Conservation (phyloP, 2,329 filamentous ascomycete genomes). For the Sporothrix pallida region DNA sequence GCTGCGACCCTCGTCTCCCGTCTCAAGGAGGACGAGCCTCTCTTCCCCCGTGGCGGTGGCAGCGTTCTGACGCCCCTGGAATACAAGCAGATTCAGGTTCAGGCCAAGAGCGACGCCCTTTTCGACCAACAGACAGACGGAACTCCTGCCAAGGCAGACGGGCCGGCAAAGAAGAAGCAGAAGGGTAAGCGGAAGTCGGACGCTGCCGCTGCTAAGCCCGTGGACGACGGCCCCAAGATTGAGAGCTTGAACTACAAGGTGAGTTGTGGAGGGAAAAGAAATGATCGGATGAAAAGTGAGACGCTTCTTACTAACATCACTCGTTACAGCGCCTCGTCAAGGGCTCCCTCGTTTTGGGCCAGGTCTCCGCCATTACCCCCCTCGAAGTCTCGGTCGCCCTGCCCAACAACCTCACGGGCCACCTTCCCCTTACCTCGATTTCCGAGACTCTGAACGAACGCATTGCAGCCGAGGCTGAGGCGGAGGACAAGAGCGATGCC, state of each 20-base stretch:
- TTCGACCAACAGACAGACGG: constrained; percentile 77
- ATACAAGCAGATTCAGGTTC: constrained; percentile 93
- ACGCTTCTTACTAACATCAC: constrained; percentile 26
- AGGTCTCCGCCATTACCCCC: constrained; percentile 79
- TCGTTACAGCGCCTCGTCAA: constrained; percentile 72
- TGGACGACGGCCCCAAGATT: constrained; percentile 69
- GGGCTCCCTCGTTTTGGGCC: constrained; percentile 86
- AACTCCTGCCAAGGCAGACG: constrained; percentile 52
- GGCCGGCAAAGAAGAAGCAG: constrained; percentile 58
- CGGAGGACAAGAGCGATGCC: constrained; percentile 50
- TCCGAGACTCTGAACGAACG: constrained; percentile 78
- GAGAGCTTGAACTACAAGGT: constrained; percentile 92
- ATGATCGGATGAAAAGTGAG: background rate
- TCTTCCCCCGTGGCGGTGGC: constrained; percentile 91
- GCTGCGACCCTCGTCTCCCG: constrained; percentile 50
- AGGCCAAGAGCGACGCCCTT: constrained; percentile 88
- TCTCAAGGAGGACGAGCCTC: constrained; percentile 78
- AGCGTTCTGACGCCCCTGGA: constrained; percentile 91
- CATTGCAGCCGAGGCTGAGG: constrained; percentile 63
- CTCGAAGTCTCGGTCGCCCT: constrained; percentile 81
- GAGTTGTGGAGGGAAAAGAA: constrained; percentile 41
- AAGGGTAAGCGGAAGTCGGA: constrained; percentile 59
- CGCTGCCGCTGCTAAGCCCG: constrained; percentile 51
- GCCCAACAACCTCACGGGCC: constrained; percentile 91
- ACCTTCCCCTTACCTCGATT: constrained; percentile 88